Evolutionary conservation across 768 basidiomycete genomes (phyloP), one percentile per base, ranked within the genome.

Genomic region (Russula sp.): DNA sequence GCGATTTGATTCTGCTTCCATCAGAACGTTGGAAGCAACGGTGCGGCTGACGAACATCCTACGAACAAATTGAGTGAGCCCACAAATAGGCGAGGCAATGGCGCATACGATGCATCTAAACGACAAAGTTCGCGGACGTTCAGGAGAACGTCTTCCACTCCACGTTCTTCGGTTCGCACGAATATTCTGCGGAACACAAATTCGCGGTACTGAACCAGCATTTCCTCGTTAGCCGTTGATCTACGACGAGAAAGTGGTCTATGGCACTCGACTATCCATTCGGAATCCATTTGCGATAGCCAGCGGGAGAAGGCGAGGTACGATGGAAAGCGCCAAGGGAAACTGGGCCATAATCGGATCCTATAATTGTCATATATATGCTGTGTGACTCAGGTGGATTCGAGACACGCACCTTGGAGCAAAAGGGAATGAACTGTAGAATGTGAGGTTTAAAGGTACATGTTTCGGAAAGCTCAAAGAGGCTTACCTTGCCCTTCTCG

Each of bases 181-280:
- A 91, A 91, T 83, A 91, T 90, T 73, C 90, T 90, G 53, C 90
- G 86, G 72, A 92, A 90, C n/a, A 92, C 85, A 69, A 90, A 92
- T 71, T 91, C 85, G 52, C 89, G 88, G 73, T 91, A 89, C 88
- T 91, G 65, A 32, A 42, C 36, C 32, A 65, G 38, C 32, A 57
- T 50, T 30, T 5, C 26, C 24, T 22, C 13, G 48, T 50, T 60
- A 30, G 56, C 26, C 28, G 13, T 11, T 5, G 8, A 3, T 20
- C 5, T 4, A 34, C 4, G 44, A 52, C n/a, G 20, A n/a, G 13
- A 44, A 36, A 56, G 38, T 53, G 61, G 42, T 36, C 57, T 54
- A 32, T 48, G 67, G 61, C 74, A 86, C 89, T 79, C 89, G 89
- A 72, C 81, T 81, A 70, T 92, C 89, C 88, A 92, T 88, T 44